Base-by-base conservation (phyloP, 176 grass and related monocot genomes). In the Thinopyrum elongatum region DNA sequence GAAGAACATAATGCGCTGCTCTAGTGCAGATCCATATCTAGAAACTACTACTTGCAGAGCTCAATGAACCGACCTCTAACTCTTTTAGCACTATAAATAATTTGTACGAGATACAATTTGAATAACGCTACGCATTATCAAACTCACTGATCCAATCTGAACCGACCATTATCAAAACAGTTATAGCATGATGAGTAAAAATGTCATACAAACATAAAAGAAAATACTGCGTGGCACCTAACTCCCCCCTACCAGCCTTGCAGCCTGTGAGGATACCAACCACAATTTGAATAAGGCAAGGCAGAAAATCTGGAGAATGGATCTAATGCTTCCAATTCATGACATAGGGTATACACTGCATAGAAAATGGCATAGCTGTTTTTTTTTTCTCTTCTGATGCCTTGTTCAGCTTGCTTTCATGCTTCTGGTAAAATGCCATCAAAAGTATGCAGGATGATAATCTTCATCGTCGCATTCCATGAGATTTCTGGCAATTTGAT, bases 401-500 rank as follows among this genome's bases (percentile, higher is more conserved):
- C 64, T 77, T 61, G 10, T 58, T 85, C 22, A 47, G 17, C 36
- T 13, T 68, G 6, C 66, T 77, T 35, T 68, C 35, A 62, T 47
- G 57, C 30, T 89, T 70, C 57, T 79, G 8, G 65, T 38, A 53
- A 55, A 46, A 83, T 6, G 66, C 78, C 71, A 89, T 76, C 8
- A 86, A 23, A 77, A 66, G 44, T 82, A 89, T 19, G 86, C 82
- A 42, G 86, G 87, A 80, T 92, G 86, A 57, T 79, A 70, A 76
- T 87, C 92, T 41, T 81, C 87, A 38, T 90, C 67, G 14, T 85
- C 53, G 3, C 70, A 84, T 30, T 59, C 64, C 77, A 88, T 85
- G 7, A 97, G 86, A 17, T 82, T 78, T 62, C 79, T 82, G 42
- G 69, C 53, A 74, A 90, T 83, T 39, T 87, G 78, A 77, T 90